These are phyloP conservation scores for Pseudonectria buxi DNA, from an alignment of 2,329 filamentous ascomycete species.

Conservation along the genomic window DNA sequence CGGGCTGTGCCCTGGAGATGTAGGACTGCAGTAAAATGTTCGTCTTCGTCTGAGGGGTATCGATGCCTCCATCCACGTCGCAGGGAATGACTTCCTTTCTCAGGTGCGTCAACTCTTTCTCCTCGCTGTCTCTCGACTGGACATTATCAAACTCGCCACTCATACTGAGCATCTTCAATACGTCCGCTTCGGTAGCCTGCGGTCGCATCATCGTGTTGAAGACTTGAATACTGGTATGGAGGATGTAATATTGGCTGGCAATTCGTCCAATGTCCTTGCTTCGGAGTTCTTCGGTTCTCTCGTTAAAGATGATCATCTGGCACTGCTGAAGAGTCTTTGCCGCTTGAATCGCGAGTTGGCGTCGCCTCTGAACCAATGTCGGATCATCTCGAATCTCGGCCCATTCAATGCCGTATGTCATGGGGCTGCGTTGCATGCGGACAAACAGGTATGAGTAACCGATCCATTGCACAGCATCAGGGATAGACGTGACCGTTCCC, in stretches of 20 bases:
- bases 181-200: slow-evolving; percentile 79
- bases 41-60: slow-evolving; percentile 78
- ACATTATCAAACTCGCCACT: slow-evolving; percentile 98
- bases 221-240: slow-evolving; percentile 87
- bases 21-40: slow-evolving; percentile 93
- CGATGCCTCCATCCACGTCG: slow-evolving; percentile 66
- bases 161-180: slow-evolving; percentile 94
- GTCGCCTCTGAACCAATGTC: slow-evolving; percentile 74
- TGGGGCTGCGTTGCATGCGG: slow-evolving; percentile 86
- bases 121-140: slow-evolving; percentile 83
- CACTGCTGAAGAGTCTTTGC: slow-evolving; percentile 81
- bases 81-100: slow-evolving; percentile 67
- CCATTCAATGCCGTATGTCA: slow-evolving; percentile 94
- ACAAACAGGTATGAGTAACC: slow-evolving; percentile 98
- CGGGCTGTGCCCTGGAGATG: slow-evolving; percentile 78
- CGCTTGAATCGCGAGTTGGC: slow-evolving; percentile 81
- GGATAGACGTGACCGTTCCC: slow-evolving; percentile 89
- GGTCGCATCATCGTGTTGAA: slow-evolving; percentile 95
- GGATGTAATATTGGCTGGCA: slow-evolving; percentile 93
- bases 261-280: slow-evolving; percentile 95
- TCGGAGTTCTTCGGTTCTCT: slow-evolving; percentile 83
- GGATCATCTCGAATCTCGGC: slow-evolving; percentile 84
- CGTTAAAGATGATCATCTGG: slow-evolving; percentile 99
- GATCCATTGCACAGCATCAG: slow-evolving; percentile 93
- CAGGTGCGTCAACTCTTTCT: slow-evolving; percentile 74